Conservation (phyloP, 2,329 filamentous ascomycete genomes). For the Pseudogymnoascus sp. region DNA sequence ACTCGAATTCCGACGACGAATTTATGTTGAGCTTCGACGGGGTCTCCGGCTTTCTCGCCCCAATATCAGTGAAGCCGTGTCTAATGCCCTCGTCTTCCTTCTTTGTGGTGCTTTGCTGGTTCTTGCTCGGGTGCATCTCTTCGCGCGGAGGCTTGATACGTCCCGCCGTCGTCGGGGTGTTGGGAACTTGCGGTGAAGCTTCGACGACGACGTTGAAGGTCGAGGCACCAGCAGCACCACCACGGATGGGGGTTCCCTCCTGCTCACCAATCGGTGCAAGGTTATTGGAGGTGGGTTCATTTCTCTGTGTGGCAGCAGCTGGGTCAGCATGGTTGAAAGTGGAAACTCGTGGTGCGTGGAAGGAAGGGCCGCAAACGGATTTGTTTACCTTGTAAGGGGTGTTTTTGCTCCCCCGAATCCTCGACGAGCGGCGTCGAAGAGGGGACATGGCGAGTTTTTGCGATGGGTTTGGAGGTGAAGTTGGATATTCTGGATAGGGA, state of each 20-base stretch:
- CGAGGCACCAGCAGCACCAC: slow-evolving; percentile 17
- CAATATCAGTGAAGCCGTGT: slow-evolving; percentile 73
- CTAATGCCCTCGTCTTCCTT: slow-evolving; percentile 74
- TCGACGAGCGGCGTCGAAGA: slow-evolving; percentile 29
- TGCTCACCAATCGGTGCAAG: slow-evolving; percentile 28
- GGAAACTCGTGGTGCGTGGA: neutral
- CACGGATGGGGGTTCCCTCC: slow-evolving; percentile 25
- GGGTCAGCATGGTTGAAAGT: neutral
- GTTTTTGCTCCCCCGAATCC: slow-evolving; percentile 26
- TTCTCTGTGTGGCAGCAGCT: slow-evolving; percentile 15
- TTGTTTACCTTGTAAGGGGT: slow-evolving; percentile 29
- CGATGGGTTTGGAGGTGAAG: neutral
- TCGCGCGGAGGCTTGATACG: slow-evolving; percentile 57
- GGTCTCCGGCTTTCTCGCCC: slow-evolving; percentile 37
- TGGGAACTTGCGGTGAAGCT: slow-evolving; percentile 25
- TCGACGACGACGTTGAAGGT: slow-evolving; percentile 22
- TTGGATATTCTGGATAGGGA: neutral
- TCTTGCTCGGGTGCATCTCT: slow-evolving; percentile 89
- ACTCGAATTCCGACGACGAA: slow-evolving; percentile 58
- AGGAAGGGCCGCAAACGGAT: neutral
- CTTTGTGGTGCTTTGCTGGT: slow-evolving; percentile 61
- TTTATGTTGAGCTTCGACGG: slow-evolving; percentile 53
- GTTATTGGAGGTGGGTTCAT: slow-evolving; percentile 12
- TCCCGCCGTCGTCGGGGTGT: slow-evolving; percentile 58
- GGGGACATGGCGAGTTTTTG: slow-evolving; percentile 12